Base-by-base conservation (phyloP, 2,329 filamentous ascomycete genomes). In the Nothopassalora personata region DNA sequence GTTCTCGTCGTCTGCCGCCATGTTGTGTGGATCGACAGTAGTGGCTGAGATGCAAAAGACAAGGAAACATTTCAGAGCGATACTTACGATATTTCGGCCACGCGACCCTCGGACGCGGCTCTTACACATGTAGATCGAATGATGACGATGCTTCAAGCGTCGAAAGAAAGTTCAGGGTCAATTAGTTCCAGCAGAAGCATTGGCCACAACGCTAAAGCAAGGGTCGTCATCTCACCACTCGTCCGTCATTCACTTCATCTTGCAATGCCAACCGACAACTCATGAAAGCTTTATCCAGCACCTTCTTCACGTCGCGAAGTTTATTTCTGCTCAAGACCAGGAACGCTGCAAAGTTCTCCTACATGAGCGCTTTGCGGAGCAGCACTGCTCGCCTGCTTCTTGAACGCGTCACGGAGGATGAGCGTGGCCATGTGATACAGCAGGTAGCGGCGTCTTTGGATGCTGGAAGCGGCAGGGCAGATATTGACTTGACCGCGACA, bases 351-450 rank as follows among this genome's bases (percentile, higher is more conserved):
- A 47, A 57, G 39, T 53, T 31, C 13, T 61, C 62, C 51, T 56
- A 57, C 4, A 66, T 64, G 62, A 56, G 57, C 13, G 50, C 60
- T 36, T 54, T 66, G 13, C 60, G 56, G 27, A 56, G 54, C 34
- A 54, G 57, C 23, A 65, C 63, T n/a, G 63, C 65, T 13, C 54
- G 60, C 52, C 59, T 66, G 27, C 56, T 69, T 11, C 65, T 69
- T 11, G 54, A 60, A 30, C 64, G 64, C 47, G 51, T 69, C 8
- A 56, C 60, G 15, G 51, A 62, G 45, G 49, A 60, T 27, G 58
- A 65, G 27, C 66, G 66, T 19, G 31, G 23, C 8, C 56, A 51
- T 34, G 61, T 64, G 15, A 58, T 69, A n/a, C 56, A 56, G 50
- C 58, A 64, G 51, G 59, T 65, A 8, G 63, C 63, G n/a, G 33